Evolutionary conservation across 495 filamentous ascomycete species (phyloP).

Genomic region (Amorphotheca resinae): DNA sequence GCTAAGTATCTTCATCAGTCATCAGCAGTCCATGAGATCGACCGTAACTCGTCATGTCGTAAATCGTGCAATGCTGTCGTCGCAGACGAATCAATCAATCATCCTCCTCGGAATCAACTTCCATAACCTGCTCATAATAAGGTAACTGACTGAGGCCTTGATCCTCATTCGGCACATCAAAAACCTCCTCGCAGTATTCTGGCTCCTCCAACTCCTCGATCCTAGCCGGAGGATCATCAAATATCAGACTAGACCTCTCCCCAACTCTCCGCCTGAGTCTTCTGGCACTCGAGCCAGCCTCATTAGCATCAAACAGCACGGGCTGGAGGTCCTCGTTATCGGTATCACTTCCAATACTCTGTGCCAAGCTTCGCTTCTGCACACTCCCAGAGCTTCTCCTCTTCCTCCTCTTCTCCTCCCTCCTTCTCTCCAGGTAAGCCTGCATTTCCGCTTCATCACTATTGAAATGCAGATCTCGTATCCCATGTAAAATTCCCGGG

Average conservation of each 20-base stretch:
- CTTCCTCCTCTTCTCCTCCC: conserved; percentile 22
- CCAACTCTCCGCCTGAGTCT: conserved; percentile 35
- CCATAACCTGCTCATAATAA: conserved; percentile 34
- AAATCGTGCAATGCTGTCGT: too few relatives aligned
- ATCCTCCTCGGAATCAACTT: conserved; percentile 20
- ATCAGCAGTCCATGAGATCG: conserved; percentile 7
- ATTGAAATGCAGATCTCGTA: conserved; percentile 10
- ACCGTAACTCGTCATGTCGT: conserved; percentile 10
- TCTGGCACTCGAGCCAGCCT: conserved; percentile 32
- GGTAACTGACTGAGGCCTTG: conserved; percentile 28
- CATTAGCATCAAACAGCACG: conserved; percentile 21
- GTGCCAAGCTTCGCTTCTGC: conserved; percentile 39
- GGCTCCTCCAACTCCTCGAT: conserved; percentile 42
- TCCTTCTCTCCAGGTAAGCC: conserved; percentile 7
- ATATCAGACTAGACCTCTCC: conserved; percentile 35
- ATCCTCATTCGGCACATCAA: conserved; percentile 14
- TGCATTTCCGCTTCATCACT: conserved; percentile 7
- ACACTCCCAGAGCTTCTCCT: conserved; percentile 40
- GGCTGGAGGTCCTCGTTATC: conserved; percentile 39
- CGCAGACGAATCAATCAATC: conserved; percentile 6
- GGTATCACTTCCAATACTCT: conserved; percentile 40
- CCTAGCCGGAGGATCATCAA: conserved; percentile 34
- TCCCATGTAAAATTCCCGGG: conserved; percentile 1
- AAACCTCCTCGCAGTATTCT: conserved; percentile 35
- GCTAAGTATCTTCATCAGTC: not conserved